Base-by-base conservation (phyloP, 306 rosid genomes). In the Acacia melanoxylon region DNA sequence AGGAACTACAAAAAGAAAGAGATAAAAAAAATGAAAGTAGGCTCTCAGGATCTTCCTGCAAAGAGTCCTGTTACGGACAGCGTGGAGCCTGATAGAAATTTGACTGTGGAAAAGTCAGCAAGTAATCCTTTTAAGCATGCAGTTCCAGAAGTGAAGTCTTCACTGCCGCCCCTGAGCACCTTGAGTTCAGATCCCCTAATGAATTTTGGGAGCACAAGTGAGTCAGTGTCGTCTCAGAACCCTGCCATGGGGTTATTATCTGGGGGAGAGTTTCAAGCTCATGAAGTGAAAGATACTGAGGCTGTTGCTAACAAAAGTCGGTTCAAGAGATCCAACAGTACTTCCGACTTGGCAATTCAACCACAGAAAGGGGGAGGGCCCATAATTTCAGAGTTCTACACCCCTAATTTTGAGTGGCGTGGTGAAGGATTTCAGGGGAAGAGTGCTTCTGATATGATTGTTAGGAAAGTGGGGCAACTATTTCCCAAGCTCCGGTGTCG, bases 401-500 rank as follows among this genome's bases (percentile, higher is more conserved):
- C 83, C 76, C 80, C 91, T 78, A 89, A 85, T 31, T 73, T 80
- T 83, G 88, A 84, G 76, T 83, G 87, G 82, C 83, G 27, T 51
- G 75, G 76, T 77, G 99, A 87, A 84, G 86, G 88, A 35, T 52
- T 40, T 76, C 8, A 61, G 27, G 86, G 89, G 80, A 89, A 84
- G 87, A 85, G 80, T 85, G 84, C 81, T 82, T 88, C 88, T 2
- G 94, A 93, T 45, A 75, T 86, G 82, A 78, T 85, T 31, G 66
- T 82, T 66, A 85, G 77, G 66, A 84, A 78, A 76, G 95, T 89
- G 48, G 97, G 91, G 58, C 94, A 87, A 68, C 81, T 78, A 68
- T 78, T 80, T 89, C 97, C 94, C 51, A 96, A 92, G 88, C 94
- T 94, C 69, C 91, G 91, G 83, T 91, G 97, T 69, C 97, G 97